These are phyloP conservation scores for Vachellia collinsii DNA, from an alignment of 306 rosid genomes.

Conservation along the genomic window DNA sequence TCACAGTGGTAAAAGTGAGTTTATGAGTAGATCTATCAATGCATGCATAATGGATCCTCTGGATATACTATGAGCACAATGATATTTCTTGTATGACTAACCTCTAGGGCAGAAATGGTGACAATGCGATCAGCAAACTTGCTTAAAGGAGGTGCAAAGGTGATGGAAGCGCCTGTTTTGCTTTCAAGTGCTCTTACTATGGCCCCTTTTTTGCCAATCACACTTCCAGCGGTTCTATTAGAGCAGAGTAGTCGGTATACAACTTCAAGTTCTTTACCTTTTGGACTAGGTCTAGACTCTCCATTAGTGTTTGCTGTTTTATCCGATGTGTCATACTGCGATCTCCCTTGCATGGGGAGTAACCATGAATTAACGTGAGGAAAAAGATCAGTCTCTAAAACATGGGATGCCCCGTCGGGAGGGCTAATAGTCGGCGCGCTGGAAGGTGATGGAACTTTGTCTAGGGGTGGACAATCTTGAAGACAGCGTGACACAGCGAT, in stretches of 20 bases:
- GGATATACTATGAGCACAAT: slow-evolving; percentile 19
- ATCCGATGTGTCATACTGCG: slow-evolving; percentile 31
- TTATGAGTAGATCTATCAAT: slow-evolving; percentile 20
- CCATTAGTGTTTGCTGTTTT: slow-evolving; percentile 28
- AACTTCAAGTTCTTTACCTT: slow-evolving; percentile 44
- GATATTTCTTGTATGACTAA: slow-evolving; percentile 39
- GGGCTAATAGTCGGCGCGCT: slow-evolving; percentile 29
- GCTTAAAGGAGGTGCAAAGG: slow-evolving; percentile 55
- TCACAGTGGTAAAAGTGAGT: slow-evolving; percentile 8
- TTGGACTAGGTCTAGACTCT: slow-evolving; percentile 33
- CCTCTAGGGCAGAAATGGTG: slow-evolving; percentile 73
- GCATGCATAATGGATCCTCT: slow-evolving; percentile 3
- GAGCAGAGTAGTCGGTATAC: slow-evolving; percentile 65
- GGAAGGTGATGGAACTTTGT: slow-evolving; percentile 34
- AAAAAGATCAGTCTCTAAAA: slow-evolving; percentile 40
- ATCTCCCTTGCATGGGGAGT: slow-evolving; percentile 44
- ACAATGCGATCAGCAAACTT: slow-evolving; percentile 55
- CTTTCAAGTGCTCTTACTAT: slow-evolving; percentile 57
- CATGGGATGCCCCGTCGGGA: slow-evolving; percentile 37
- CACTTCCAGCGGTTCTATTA: slow-evolving; percentile 60
- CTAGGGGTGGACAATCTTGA: slow-evolving; percentile 54
- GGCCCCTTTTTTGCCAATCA: slow-evolving; percentile 64
- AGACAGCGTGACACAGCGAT: slow-evolving; percentile 55
- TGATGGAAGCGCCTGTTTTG: slow-evolving; percentile 67
- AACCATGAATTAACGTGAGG: slow-evolving; percentile 49